phyloP scores from a whole-genome alignment of 2,329 filamentous ascomycete genomes.

The Fusarium sp. region DNA sequence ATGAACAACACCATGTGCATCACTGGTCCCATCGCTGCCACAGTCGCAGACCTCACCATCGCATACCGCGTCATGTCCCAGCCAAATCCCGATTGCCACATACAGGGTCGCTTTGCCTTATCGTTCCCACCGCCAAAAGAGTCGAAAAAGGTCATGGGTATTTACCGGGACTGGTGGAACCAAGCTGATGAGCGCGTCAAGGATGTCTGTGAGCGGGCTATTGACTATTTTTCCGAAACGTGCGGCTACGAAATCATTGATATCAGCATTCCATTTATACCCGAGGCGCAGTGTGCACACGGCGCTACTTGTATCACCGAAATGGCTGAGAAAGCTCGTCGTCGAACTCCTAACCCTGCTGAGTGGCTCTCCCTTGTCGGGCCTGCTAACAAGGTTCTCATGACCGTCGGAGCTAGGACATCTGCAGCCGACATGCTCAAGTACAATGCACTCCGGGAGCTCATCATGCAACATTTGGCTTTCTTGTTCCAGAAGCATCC shows the following conservation, averaged over 20 bases:
- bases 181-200: conserved; percentile 68
- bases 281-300: conserved; percentile 79
- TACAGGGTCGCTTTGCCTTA: conserved; percentile 70
- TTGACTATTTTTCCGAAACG: conserved; percentile 65
- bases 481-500: conserved; percentile 75
- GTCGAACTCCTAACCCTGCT: conserved; percentile 54
- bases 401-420: conserved; percentile 71
- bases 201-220: conserved; percentile 66
- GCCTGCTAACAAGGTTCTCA: conserved; percentile 73
- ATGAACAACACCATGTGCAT: conserved; percentile 67
- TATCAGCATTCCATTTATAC: conserved; percentile 71
- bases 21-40: conserved; percentile 78
- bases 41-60: conserved; percentile 78
- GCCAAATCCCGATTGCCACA: conserved; percentile 70
- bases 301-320: conserved; percentile 80
- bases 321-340: conserved; percentile 60
- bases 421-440: conserved; percentile 75
- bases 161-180: conserved; percentile 65
- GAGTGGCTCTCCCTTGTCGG: conserved; percentile 66
- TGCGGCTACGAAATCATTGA: conserved; percentile 62
- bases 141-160: conserved; percentile 71
- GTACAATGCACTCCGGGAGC: conserved; percentile 75
- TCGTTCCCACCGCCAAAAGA: conserved; percentile 56
- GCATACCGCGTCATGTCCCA: conserved; percentile 84
- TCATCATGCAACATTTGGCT: conserved; percentile 82